A percentile compares a stretch with the other conserved stretches of the same genome.
Evolutionary conservation across 352 stramenopile species (phyloP).

Genomic region (Phytophthora europaea): DNA sequence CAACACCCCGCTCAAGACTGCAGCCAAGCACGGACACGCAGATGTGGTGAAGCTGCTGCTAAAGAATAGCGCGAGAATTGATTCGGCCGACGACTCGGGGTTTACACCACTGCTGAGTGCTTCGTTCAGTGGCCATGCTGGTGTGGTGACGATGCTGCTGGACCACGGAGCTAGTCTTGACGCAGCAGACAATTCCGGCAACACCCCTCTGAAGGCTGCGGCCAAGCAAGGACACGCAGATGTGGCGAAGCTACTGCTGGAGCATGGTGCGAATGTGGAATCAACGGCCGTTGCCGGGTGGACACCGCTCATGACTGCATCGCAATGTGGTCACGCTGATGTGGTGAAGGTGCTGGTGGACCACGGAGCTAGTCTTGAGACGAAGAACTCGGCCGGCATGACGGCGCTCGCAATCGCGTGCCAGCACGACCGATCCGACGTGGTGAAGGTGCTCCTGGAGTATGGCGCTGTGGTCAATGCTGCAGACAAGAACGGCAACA

Average conservation of each 20-base stretch:
- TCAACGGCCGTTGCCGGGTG: background rate
- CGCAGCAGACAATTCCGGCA: background rate
- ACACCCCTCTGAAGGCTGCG: background rate
- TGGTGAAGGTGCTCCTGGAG: conserved; percentile 6
- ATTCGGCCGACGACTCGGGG: background rate
- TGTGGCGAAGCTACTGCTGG: background rate
- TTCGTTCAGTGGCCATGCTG: background rate
- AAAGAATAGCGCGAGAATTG: background rate
- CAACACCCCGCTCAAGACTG: conserved; percentile 15
- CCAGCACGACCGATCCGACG: background rate
- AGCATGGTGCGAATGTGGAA: background rate
- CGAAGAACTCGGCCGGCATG: background rate
- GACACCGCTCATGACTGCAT: background rate
- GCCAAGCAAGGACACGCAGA: background rate
- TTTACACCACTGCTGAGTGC: background rate
- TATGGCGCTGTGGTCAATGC: background rate
- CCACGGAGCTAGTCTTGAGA: conserved; percentile 7
- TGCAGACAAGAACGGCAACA: conserved; percentile 5
- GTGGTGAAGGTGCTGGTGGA: conserved; percentile 11
- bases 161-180: background rate
- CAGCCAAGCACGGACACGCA: background rate
- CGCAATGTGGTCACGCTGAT: conserved; percentile 3
- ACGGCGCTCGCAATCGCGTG: conserved; percentile 5
- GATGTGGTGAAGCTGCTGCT: conserved; percentile 12
- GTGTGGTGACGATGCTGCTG: background rate